Evolutionary conservation across 305 asterid species (phyloP).

Genomic region (Fraxinus xanthoxyloides): DNA sequence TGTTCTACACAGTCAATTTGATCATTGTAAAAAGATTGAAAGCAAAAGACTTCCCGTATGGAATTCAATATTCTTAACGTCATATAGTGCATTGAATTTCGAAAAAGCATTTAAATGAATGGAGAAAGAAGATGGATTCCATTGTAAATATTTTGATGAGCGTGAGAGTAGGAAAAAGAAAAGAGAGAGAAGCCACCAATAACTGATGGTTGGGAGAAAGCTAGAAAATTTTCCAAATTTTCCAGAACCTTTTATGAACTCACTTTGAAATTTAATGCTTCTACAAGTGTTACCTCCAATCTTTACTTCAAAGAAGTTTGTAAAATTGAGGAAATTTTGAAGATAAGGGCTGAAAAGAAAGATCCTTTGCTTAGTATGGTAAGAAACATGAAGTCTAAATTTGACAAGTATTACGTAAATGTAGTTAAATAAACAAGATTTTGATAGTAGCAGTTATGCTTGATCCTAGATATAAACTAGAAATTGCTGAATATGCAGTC

Average conservation of each 20-base stretch:
- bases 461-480: background rate
- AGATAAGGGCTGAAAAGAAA: background rate
- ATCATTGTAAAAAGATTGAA: background rate
- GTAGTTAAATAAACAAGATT: background rate
- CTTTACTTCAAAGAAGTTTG: background rate
- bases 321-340: background rate
- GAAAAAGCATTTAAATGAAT: too few relatives aligned
- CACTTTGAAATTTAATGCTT: background rate
- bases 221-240: background rate
- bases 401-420: background rate
- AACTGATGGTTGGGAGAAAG: background rate
- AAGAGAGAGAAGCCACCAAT: background rate
- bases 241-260: background rate
- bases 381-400: background rate
- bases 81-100: background rate
- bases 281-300: background rate
- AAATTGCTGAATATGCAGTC: background rate
- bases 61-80: background rate
- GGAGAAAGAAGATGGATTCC: background rate
- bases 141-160: background rate
- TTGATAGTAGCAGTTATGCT: background rate
- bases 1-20: background rate
- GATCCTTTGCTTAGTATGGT: background rate
- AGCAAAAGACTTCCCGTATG: background rate
- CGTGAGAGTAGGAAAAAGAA: background rate